Conservation (phyloP, 169 alveolate genomes). For the Babesia ovis region DNA sequence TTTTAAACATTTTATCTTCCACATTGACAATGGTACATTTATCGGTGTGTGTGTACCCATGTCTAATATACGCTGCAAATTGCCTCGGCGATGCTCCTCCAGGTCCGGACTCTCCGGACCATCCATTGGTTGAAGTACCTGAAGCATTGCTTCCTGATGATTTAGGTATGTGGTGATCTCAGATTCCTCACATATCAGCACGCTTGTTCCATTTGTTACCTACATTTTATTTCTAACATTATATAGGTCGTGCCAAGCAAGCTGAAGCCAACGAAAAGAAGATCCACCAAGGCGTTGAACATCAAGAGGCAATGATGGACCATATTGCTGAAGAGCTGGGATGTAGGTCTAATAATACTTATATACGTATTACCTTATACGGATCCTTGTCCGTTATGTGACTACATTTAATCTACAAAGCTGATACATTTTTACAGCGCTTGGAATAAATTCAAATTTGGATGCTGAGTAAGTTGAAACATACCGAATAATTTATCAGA, state of each 20-base stretch:
- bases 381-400: no score
- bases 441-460: no score
- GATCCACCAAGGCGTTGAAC: background rate
- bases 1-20: background rate
- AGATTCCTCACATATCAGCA: background rate
- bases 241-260: background rate
- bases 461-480: background rate
- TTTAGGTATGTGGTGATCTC: background rate
- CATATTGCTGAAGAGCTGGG: background rate
- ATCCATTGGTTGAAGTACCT: background rate
- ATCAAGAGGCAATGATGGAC: slow-evolving; percentile 13
- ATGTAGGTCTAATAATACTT: background rate
- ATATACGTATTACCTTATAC: background rate
- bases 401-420: no score
- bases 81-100: background rate
- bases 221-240: background rate
- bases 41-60: background rate
- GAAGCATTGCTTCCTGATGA: slow-evolving; percentile 1
- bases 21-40: background rate
- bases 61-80: background rate
- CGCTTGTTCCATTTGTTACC: background rate
- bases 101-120: background rate
- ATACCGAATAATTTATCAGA: background rate
- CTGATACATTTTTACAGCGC: no score
- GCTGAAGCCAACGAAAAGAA: background rate